Base-by-base conservation (phyloP, 1,139 yeast genomes). In the Hyphopichia fennica region DNA sequence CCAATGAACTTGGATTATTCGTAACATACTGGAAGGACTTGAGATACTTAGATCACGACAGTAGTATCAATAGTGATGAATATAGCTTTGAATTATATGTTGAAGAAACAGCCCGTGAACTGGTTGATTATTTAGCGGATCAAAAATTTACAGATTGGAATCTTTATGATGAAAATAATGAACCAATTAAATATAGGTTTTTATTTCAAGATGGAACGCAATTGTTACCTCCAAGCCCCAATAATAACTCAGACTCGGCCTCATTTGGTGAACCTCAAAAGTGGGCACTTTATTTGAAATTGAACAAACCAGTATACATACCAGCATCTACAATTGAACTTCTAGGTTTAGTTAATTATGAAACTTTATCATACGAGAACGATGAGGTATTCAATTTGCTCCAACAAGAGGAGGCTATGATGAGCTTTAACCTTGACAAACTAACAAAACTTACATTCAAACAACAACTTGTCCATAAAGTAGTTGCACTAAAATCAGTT, bases 21-120 rank as follows among this genome's bases (percentile, higher is more conserved):
- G 48, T 69, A 10, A 58, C 60, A 8, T 72, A 57, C 43, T 73
- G 78, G 78, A 55, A 57, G 39, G 76, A 69, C 42, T 56, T 48
- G 37, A 52, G 72, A 23, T 58, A 44, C 41, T 46, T 69, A 15
- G 61, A 64, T 46, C 64, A 59, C 31, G 17, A n/a, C 13, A 2
- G 23, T 16, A 19, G n/a, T 30, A 37, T 16, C 32, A 17, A 3
- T 22, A 41, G 34, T 7, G 39, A 35, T 3, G 27, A 29, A 3
- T 44, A 39, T 25, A 15, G 6, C 9, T 39, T 39, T 31, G 31
- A 23, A 16, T 34, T 44, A 23, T 37, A 39, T 14, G 34, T 37
- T 18, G 34, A 19, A 4, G 39, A 30, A 6, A 19, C 19, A 4
- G 8, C 16, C 8, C 25, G 16, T 3, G 25, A 33, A 9, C 14